Evolutionary conservation across 78 protist genomes (phyloP).

Genomic region (Ministeria vibrans): DNA sequence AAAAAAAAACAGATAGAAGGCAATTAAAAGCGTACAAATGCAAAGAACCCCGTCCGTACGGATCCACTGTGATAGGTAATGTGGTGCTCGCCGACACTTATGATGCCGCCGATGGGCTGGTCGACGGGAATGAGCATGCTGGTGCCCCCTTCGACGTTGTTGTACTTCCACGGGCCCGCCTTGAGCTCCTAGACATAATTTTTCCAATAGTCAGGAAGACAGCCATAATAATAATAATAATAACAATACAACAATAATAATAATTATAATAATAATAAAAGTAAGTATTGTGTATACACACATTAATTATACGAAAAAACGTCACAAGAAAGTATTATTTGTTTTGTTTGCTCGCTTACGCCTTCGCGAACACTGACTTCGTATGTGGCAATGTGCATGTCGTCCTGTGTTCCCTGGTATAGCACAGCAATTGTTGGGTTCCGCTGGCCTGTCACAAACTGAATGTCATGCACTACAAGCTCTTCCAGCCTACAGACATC

Average conservation of each 20-base stretch:
- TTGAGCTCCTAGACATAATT: conserved; percentile 35
- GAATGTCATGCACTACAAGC: conserved; percentile 62
- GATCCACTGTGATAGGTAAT: conserved; percentile 59
- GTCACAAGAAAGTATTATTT: background rate
- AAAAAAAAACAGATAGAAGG: no score
- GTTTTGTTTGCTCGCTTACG: background rate
- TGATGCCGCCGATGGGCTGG: conserved; percentile 48
- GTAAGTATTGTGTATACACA: no score
- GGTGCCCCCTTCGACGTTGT: conserved; percentile 47
- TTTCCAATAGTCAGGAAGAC: background rate
- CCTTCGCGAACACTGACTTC: background rate
- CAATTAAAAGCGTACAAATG: background rate
- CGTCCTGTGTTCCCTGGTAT: conserved; percentile 58
- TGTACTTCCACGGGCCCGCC: conserved; percentile 40
- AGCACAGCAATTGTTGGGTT: conserved; percentile 67
- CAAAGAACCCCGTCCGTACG: no score
- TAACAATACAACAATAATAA: no score
- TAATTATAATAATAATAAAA: no score
- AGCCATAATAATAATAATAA: no score
- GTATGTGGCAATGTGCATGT: conserved; percentile 52
- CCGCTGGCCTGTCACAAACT: conserved; percentile 34
- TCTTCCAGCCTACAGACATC: conserved; percentile 48
- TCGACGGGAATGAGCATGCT: conserved; percentile 48
- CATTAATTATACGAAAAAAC: no score
- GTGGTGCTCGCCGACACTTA: conserved; percentile 65